phyloP scores from a whole-genome alignment of 1,139 yeast genomes.

The Geotrichum aggregatum region DNA sequence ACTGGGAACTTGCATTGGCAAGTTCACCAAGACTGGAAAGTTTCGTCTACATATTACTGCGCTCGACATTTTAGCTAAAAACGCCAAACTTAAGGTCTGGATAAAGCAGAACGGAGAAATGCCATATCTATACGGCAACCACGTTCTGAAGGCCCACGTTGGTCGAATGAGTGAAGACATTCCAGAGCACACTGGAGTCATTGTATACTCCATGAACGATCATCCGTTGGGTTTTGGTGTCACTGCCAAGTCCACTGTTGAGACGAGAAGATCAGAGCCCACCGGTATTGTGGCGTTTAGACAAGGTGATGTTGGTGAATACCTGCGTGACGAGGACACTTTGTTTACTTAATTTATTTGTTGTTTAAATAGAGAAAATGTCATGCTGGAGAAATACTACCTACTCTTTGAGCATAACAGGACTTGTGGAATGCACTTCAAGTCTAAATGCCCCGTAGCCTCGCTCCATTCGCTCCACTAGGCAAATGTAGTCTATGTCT shows the following conservation, averaged over 20 bases:
- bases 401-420: conserved; percentile 16
- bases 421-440: conserved; percentile 25
- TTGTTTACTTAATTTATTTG: conserved; percentile 58
- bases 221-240: conserved; percentile 95
- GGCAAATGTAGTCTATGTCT: conserved; percentile 22
- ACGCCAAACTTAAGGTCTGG: conserved; percentile 94
- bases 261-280: conserved; percentile 82
- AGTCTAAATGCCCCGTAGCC: conserved; percentile 30
- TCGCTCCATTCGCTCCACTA: conserved; percentile 35
- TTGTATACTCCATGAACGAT: conserved; percentile 87
- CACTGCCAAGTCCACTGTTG: conserved; percentile 87
- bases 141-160: conserved; percentile 90
- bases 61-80: conserved; percentile 71
- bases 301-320: conserved; percentile 98
- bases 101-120: conserved; percentile 95
- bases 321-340: conserved; percentile 95
- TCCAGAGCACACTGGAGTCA: conserved; percentile 96
- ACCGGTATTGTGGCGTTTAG: conserved; percentile 92
- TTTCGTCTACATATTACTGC: conserved; percentile 94
- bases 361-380: background rate
- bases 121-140: conserved; percentile 97
- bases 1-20: conserved; percentile 88
- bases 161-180: conserved; percentile 97
- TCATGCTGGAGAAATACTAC: background rate
- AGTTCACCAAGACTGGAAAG: conserved; percentile 95